Base-by-base conservation (phyloP, 164 flowering plant genomes). In the Vitis labrusca region DNA sequence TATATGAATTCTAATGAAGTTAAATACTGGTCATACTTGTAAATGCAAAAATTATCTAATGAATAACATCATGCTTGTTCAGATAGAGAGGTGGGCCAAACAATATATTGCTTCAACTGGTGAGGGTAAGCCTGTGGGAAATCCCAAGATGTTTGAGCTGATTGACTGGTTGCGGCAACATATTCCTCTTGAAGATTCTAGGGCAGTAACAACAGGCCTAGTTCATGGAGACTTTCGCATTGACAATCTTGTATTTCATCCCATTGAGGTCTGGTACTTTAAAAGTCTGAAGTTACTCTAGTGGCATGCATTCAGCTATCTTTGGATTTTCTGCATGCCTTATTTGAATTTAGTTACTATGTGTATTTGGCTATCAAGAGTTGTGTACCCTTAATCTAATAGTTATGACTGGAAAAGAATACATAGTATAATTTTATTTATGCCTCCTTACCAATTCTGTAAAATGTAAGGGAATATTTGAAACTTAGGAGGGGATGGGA, bases 151-250 rank as follows among this genome's bases (percentile, higher is more conserved):
- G 98, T 79, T 93, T 79, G 86, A 88, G 65, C 83, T 96, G 66
- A 71, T 76, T 75, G 81, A 75, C 59, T 96, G 99, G 98, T 71
- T 93, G 58, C 85, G 80, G 29, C 74, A 88, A 17, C 80, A 91
- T 74, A 79, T 95, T 68, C 99, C 99, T 67, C 58, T 23, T 30
- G 97, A 91, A 84, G 98, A 95, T 88, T 86, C 98, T 74, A 82
- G 93, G 9, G 89, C 81, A 60, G 84, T 82, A 67, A 72, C 87
- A 29, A 81, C 84, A 59, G 94, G 99, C 66, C 80, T 93, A 66
- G 99, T 95, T 76, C 99, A 95, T 87, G 99, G 99, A 49, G 99
- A 95, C 76, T 93, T 87, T 73, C 91, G 98, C 67, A 80, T 95
- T 72, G 99, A 95, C 80, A 95, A 95, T 80, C 79, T 93, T 61